A percentile compares a stretch with the other conserved stretches of the same genome.
phyloP scores from a whole-genome alignment of 2,329 filamentous ascomycete genomes.

The Colletotrichum zoysiae region DNA sequence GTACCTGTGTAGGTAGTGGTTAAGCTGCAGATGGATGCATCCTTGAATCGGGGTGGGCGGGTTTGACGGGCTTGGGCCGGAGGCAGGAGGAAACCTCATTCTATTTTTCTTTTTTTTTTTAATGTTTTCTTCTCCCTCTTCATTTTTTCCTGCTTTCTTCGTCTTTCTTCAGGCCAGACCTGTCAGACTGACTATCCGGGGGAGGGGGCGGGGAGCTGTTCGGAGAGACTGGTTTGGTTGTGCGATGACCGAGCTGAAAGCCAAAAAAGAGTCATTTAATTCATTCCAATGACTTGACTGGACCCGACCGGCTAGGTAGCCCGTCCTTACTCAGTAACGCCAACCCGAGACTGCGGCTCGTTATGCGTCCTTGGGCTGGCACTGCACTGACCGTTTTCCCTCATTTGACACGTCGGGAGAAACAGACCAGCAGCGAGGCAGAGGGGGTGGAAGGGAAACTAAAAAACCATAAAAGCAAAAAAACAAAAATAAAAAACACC shows the following conservation, averaged over 20 bases:
- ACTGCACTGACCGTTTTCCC: constrained; percentile 5
- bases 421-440: not conserved
- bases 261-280: not conserved
- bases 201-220: too few species aligned
- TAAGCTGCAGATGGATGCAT: constrained; percentile 33
- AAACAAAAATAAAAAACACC: not conserved
- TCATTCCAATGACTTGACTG: not conserved
- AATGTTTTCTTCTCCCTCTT: too few species aligned
- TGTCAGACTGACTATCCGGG: not conserved
- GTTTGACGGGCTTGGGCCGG: constrained; percentile 31
- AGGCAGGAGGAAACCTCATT: not conserved
- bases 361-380: constrained; percentile 23
- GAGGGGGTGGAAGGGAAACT: too few species aligned
- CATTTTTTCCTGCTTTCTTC: too few species aligned
- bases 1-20: too few species aligned
- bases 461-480: not conserved
- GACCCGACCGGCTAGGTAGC: not conserved
- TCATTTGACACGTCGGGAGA: constrained; percentile 10
- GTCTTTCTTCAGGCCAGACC: not conserved
- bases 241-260: not conserved
- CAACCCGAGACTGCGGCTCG: constrained; percentile 32
- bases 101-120: not conserved
- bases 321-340: too few species aligned
- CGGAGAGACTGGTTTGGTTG: not conserved
- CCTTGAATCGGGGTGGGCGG: constrained; percentile 30